These are phyloP conservation scores for Ganoderma lingzhi DNA, from an alignment of 1,284 basidiomycete genomes.

Conservation along the genomic window DNA sequence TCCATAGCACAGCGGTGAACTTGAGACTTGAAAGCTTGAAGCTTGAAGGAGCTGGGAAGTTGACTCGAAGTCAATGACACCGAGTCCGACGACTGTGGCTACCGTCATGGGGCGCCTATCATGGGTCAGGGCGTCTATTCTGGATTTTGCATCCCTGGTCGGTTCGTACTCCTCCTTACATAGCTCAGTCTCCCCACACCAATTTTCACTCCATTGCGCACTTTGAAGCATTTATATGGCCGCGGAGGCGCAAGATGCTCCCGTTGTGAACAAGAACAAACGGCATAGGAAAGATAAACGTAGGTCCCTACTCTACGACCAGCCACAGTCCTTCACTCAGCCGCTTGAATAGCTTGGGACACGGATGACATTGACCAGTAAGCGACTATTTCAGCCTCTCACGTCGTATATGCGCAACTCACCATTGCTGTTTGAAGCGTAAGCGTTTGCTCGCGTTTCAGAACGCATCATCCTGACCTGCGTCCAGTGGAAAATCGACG, in stretches of 20 bases:
- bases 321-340: conserved; percentile 10
- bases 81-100: no score
- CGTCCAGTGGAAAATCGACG: conserved; percentile 87
- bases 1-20: conserved; percentile 45
- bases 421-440: conserved; percentile 27
- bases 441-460: conserved; percentile 19
- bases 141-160: not conserved
- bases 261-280: conserved; percentile 82
- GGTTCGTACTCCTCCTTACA: no score
- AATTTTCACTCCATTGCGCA: not conserved
- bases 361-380: conserved; percentile 99
- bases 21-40: not conserved
- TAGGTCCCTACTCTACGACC: conserved; percentile 46
- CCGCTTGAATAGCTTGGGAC: conserved; percentile 83
- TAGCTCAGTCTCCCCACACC: not conserved
- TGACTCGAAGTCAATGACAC: not conserved
- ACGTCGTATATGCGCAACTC: conserved; percentile 25
- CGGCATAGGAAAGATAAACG: conserved; percentile 92
- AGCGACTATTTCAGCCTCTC: conserved; percentile 45
- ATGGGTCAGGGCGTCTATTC: not conserved
- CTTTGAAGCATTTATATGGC: conserved; percentile 47
- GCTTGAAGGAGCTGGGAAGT: not conserved
- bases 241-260: conserved; percentile 47
- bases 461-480: conserved; percentile 20
- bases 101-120: not conserved